These are phyloP conservation scores for Blastomyces gilchristii DNA, from an alignment of 2,329 filamentous ascomycete species.

Conservation along the genomic window DNA sequence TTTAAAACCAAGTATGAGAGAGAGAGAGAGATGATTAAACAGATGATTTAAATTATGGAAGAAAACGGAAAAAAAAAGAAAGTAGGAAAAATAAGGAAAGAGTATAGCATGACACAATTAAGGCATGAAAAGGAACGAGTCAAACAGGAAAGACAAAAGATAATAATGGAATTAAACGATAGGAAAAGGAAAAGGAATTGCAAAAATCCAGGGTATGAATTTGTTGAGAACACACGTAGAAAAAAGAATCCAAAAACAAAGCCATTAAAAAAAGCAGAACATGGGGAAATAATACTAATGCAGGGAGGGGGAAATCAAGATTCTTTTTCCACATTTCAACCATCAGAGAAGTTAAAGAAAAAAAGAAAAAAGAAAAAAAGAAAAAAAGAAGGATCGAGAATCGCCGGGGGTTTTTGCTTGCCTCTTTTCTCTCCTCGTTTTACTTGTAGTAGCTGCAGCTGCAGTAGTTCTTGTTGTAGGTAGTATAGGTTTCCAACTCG, in stretches of 20 bases:
- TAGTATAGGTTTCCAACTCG: not conserved
- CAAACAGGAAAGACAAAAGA: not conserved
- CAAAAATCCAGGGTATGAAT: not conserved
- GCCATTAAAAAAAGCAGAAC: not conserved
- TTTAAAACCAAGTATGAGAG: constrained; percentile 13
- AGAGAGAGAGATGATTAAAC: constrained; percentile 12
- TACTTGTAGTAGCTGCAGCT: not conserved
- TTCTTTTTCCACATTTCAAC: constrained; percentile 9
- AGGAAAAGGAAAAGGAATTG: not conserved
- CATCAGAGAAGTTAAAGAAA: not conserved
- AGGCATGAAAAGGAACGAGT: not conserved
- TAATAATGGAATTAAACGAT: not conserved
- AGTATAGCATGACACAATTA: not conserved
- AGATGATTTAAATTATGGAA: constrained; percentile 11
- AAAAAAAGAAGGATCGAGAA: not conserved
- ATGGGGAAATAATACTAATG: not conserved
- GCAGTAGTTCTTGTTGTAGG: too few relatives aligned
- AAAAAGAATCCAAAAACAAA: not conserved
- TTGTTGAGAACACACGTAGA: not conserved
- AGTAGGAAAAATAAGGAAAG: not conserved
- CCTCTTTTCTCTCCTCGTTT: not conserved
- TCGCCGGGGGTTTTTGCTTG: not conserved
- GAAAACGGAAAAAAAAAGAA: not conserved
- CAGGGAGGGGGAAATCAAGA: not conserved
- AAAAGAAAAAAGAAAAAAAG: not conserved